A percentile compares a stretch with the other conserved stretches of the same genome.
phyloP scores from a whole-genome alignment of 2,329 filamentous ascomycete genomes.

The Paraphoma sp. region DNA sequence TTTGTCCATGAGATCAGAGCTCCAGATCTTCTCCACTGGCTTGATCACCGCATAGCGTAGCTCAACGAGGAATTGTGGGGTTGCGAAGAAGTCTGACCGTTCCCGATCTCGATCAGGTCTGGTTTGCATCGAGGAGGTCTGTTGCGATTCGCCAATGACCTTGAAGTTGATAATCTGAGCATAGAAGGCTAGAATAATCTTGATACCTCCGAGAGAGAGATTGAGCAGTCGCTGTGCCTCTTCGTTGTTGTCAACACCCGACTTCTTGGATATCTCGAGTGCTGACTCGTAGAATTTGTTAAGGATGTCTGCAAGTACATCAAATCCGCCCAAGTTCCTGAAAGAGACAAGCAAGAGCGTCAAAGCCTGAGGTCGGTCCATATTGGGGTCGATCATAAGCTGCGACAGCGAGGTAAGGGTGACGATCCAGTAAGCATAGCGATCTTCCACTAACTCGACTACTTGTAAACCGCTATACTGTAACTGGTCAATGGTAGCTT shows the following conservation, averaged over 20 bases:
- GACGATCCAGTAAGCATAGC: constrained; percentile 80
- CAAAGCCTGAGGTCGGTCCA: constrained; percentile 51
- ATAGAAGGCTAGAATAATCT: constrained; percentile 86
- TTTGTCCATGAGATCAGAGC: constrained; percentile 82
- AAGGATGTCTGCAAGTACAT: constrained; percentile 75
- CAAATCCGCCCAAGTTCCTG: constrained; percentile 79
- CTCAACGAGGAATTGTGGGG: constrained; percentile 84
- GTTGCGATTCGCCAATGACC: constrained; percentile 77
- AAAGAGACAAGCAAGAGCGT: constrained; percentile 86
- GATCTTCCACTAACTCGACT: constrained; percentile 63
- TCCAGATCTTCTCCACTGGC: constrained; percentile 80
- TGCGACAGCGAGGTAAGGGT: constrained; percentile 80
- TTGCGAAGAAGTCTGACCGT: constrained; percentile 66
- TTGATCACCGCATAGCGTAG: constrained; percentile 81
- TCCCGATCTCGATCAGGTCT: constrained; percentile 61
- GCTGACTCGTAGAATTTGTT: constrained; percentile 70
- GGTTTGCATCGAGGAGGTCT: constrained; percentile 63
- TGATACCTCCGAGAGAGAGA: constrained; percentile 68
- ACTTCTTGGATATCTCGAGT: constrained; percentile 54
- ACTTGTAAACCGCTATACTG: constrained; percentile 56
- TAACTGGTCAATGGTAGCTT: constrained; percentile 73
- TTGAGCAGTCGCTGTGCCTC: constrained; percentile 44
- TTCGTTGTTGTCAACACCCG: constrained; percentile 54
- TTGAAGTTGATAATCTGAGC: constrained; percentile 77
- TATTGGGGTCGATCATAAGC: constrained; percentile 74